Evolutionary conservation across 768 basidiomycete species (phyloP), one percentile per base, ranked within the genome.

Genomic region (Postia placenta): DNA sequence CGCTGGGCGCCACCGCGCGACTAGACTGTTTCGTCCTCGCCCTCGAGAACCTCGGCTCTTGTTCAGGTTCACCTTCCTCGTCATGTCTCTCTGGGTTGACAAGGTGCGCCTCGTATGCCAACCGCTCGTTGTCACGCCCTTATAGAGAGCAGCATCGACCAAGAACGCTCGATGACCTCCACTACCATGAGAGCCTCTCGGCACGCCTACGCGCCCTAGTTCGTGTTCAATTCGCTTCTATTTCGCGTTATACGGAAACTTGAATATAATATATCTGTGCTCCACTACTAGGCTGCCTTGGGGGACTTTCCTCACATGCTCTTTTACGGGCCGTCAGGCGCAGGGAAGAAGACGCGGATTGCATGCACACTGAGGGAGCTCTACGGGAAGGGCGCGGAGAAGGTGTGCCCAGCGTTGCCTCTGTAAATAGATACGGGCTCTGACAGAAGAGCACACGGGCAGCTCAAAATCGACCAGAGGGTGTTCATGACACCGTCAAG

Each of bases 401-500:
- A 94, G 75, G 95, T 87, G 52, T 23, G 75, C 52, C 1, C n/a
- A n/a, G n/a, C 20, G 5, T 33, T 37, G 24, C 19, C 6, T 14
- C 9, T 40, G 1, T 37, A 14, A 42, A 23, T 40, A 43, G 11
- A 26, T 44, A 39, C 55, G 40, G n/a, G 5, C 5, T 36, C 22
- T 28, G 42, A 36, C 30, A 26, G 45, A 33, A 22, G 52, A 40
- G 19, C 26, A 40, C n/a, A 50, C 27, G 27, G 36, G 4, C 58
- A 98, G 95, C 75, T 99, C 35, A 93, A 96, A 74, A 97, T 99
- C 45, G 95, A 99, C 67, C 95, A 99, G 74, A 74, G 95, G 49
- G 83, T 96, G 2, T 98, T 99, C 67, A 69, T 95, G 25, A 92
- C 95, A 0, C 94, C 95, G 0, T 92, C 92, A 7, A 90, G 87